Base-by-base conservation (phyloP, 345 rosid species). In the Melastoma malabathricum region DNA sequence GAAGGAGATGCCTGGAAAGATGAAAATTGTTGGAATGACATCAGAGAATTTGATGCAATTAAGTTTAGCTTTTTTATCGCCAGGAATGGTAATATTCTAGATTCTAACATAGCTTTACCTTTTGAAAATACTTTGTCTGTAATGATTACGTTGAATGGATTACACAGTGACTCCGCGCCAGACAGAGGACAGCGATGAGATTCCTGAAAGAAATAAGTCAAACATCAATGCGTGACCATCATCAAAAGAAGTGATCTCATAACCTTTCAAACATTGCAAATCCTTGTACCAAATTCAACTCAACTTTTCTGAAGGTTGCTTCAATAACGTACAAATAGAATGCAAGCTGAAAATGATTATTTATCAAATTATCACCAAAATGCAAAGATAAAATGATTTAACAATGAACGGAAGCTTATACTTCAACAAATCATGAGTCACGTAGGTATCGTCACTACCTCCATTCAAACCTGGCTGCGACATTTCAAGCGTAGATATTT, bases 391-490 rank as follows among this genome's bases (percentile, higher is more conserved):
- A 27, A 27, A 3, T 27, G 31, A 27, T 27, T 27, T 27, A 6
- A 27, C 31, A 27, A 27, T 27, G 31, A 27, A 27, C 3, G 31
- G 31, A 27, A 27, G 6, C 31, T 27, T 27, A 27, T 27, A 6
- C 6, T 27, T 6, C 31, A 27, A 27, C 3, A 27, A 3, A 27
- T 3, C 6, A 27, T 3, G 6, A 27, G 6, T 82, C 13, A 86
- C 96, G 53, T 86, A 90, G 10, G 96, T 55, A 72, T 90, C 98
- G 60, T 59, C 70, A 54, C 98, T 84, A 18, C 96, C 98, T 58
- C 94, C 96, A 0, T 90, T 83, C 53, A 90, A 72, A 44, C 98
- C 98, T 48, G 96, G 96, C 96, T 86, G 72, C 63, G n/a, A 29
- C 54, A 29, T 27, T 50, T 27, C 31, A 27, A 27, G 6, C 6